Percentiles rank a stretch among this genome's conserved stretches.
Conservation (phyloP, 306 rosid species). For the Castanospermum australe region DNA sequence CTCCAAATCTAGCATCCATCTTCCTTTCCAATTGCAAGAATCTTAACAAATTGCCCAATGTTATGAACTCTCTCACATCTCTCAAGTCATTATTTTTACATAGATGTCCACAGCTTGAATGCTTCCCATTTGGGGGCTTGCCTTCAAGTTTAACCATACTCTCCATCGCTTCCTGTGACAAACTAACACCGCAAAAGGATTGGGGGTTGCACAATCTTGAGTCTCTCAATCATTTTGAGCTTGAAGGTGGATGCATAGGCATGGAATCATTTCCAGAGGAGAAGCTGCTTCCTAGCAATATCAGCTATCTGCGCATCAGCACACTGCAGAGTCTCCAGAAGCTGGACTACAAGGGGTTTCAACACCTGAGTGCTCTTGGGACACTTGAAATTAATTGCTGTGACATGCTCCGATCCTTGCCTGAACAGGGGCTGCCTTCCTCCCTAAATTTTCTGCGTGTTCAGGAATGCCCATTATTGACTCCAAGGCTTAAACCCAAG, state of each 20-base stretch:
- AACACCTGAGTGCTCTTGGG: not conserved
- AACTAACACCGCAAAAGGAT: slow-evolving; percentile 18
- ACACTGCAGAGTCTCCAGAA: not conserved
- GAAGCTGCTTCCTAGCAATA: slow-evolving; percentile 8
- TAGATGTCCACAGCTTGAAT: slow-evolving; percentile 6
- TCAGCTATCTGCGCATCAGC: not conserved
- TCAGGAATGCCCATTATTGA: slow-evolving; percentile 13
- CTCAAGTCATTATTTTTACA: slow-evolving; percentile 5
- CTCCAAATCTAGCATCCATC: slow-evolving; percentile 26
- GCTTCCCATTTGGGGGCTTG: slow-evolving; percentile 6
- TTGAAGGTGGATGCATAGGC: slow-evolving; percentile 30
- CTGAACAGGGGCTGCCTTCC: slow-evolving; percentile 15
- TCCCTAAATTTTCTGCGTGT: not conserved
- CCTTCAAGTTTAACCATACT: slow-evolving; percentile 16
- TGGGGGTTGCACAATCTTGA: slow-evolving; percentile 14
- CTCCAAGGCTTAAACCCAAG: not conserved
- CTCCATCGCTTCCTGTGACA: slow-evolving; percentile 6
- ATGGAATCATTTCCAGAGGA: slow-evolving; percentile 20
- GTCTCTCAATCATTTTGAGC: slow-evolving; percentile 19
- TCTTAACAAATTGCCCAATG: slow-evolving; percentile 1
- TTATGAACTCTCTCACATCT: slow-evolving; percentile 19
- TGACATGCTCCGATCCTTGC: not conserved
- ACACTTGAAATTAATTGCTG: slow-evolving; percentile 27
- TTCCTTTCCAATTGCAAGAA: not conserved
- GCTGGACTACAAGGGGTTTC: slow-evolving; percentile 19